Evolutionary conservation across 306 rosid genomes (phyloP).

Genomic region (Cicer bijugum): DNA sequence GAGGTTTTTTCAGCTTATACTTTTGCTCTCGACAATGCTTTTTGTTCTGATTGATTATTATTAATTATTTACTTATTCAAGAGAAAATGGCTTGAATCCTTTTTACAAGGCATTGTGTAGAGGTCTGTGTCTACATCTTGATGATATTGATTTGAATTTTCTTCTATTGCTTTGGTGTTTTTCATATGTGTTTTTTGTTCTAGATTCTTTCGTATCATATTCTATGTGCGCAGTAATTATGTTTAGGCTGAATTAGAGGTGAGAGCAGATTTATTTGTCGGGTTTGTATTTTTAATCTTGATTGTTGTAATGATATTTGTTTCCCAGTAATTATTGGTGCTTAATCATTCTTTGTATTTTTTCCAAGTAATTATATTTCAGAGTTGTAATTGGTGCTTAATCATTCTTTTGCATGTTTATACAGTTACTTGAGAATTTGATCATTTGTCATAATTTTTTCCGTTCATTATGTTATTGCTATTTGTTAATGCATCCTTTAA

Average conservation of each 20-base stretch:
- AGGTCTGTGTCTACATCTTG: constrained; percentile 19
- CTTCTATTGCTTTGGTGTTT: constrained; percentile 24
- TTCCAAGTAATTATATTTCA: not conserved
- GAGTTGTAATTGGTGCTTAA: not conserved
- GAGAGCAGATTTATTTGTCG: constrained; percentile 25
- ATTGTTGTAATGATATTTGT: constrained; percentile 22
- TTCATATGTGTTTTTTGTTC: not conserved
- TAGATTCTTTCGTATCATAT: constrained; percentile 28
- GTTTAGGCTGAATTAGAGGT: constrained; percentile 9
- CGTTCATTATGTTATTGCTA: constrained; percentile 32
- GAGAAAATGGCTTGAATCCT: not conserved
- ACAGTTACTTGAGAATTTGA: constrained; percentile 37
- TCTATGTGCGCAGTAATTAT: constrained; percentile 17
- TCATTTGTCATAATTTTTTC: constrained; percentile 2
- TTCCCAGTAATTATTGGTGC: not conserved
- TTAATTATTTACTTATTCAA: not conserved
- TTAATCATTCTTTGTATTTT: constrained; percentile 21
- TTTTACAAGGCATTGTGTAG: not conserved
- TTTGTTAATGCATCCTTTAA: constrained; percentile 18
- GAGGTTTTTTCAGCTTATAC: constrained; percentile 1
- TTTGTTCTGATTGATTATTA: constrained; percentile 26
- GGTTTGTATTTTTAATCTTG: constrained; percentile 18
- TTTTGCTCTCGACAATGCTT: constrained; percentile 32
- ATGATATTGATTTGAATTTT: constrained; percentile 33
- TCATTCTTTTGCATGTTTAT: constrained; percentile 27